phyloP scores from a whole-genome alignment of 2,329 filamentous ascomycete species.

The Neonectria hederae region DNA sequence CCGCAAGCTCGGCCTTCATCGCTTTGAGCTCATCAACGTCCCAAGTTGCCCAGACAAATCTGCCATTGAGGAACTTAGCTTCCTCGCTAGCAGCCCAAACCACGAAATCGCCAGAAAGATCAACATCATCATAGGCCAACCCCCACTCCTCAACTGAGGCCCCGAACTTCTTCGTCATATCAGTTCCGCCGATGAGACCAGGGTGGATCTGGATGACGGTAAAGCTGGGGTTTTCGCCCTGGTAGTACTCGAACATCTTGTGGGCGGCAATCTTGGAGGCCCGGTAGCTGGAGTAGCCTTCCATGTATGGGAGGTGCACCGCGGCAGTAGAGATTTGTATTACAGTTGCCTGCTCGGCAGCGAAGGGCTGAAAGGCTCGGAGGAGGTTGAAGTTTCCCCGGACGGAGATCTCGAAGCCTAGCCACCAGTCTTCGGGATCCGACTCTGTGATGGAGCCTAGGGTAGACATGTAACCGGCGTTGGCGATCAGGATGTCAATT shows the following conservation, averaged over 20 bases:
- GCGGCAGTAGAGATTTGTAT: conserved; percentile 37
- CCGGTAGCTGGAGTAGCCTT: conserved; percentile 50
- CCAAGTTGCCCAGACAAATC: conserved; percentile 60
- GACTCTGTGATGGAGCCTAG: conserved; percentile 23
- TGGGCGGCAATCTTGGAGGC: conserved; percentile 53
- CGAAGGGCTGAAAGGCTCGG: conserved; percentile 39
- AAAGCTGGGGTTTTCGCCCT: conserved; percentile 51
- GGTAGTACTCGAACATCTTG: conserved; percentile 54
- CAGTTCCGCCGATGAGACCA: conserved; percentile 48
- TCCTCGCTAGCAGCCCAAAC: conserved; percentile 57
- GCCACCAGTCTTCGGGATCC: conserved; percentile 39
- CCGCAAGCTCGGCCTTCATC: conserved; percentile 46
- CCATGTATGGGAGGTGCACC: conserved; percentile 38
- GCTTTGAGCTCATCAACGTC: conserved; percentile 60
- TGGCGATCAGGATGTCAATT: conserved; percentile 50
- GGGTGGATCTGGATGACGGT: conserved; percentile 55
- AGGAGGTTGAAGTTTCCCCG: conserved; percentile 45
- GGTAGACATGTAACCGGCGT: conserved; percentile 42
- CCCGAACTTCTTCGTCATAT: conserved; percentile 33
- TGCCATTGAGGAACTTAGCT: conserved; percentile 56
- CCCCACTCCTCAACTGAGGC: conserved; percentile 19
- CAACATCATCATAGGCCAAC: conserved; percentile 33
- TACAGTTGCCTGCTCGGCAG: conserved; percentile 39
- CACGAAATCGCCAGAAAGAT: conserved; percentile 52
- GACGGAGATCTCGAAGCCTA: conserved; percentile 43